Base-by-base conservation (phyloP, 495 filamentous ascomycete genomes). In the Penicillium bialowiezense region DNA sequence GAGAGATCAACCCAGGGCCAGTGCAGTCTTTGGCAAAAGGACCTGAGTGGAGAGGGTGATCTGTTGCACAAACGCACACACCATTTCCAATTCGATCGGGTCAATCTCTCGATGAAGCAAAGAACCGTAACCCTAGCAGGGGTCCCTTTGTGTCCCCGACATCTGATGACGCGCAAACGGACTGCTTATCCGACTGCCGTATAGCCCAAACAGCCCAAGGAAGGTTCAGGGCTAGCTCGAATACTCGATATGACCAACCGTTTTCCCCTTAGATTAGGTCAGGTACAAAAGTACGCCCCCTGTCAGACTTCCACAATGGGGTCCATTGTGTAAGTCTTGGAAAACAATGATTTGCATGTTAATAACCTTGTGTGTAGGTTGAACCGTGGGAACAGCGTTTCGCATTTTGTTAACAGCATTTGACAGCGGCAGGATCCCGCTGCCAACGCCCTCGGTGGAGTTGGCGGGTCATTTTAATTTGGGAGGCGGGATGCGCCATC, bases 1-100 rank as follows among this genome's bases (percentile, higher is more conserved):
- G 28, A 5, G 21, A 19, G 55, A 62, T 56, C 48, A 44, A 32
- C 50, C 41, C 5, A 20, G 14, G 19, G 7, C 23, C 23, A 26
- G 23, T 26, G 23, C 42, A 20, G 26, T 10, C 19, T 44, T 36
- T 36, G 29, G 32, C 5, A 36, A 36, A 36, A 36, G 14, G n/a
- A 19, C 34, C 17, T 36, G 14, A 18, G 17, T 36, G 17, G 34
- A 15, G 6, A 15, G 14, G 34, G 34, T 46, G 3, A 19, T 19
- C 34, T 14, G 34, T 47, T 37, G 36, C 33, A 47, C 34, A 24
- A 9, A 17, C 26, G 15, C 12, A 29, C 31, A 12, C 7, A 34
- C 43, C 21, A 17, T 7, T 15, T 19, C 15, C 24, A 38, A 37
- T 28, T 31, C 34, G 20, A 47, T n/a, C 28, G 44, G 44, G 20